A percentile compares a stretch with the other conserved stretches of the same genome.
phyloP scores from a whole-genome alignment of 805 yeast species.

The Lachancea kluyveri region DNA sequence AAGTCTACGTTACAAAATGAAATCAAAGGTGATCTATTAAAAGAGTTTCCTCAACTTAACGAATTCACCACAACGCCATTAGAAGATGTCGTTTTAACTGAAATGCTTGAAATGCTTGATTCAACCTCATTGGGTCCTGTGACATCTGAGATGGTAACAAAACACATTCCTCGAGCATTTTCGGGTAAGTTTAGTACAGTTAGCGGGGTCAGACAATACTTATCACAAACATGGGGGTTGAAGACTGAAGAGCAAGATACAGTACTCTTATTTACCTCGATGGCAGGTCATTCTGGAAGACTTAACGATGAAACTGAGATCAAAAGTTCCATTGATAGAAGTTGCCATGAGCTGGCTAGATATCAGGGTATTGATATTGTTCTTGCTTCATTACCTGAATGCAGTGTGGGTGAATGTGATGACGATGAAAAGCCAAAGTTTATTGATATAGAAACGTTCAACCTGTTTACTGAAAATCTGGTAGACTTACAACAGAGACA shows the following conservation, averaged over 20 bases:
- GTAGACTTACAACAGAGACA: slow-evolving; percentile 19
- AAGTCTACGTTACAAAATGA: slow-evolving; percentile 57
- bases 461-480: slow-evolving; percentile 34
- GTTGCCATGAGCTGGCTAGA: slow-evolving; percentile 10
- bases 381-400: too few relatives aligned
- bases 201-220: slow-evolving; percentile 7
- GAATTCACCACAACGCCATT: too few relatives aligned
- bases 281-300: slow-evolving; percentile 4
- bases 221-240: slow-evolving; percentile 9
- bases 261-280: slow-evolving; percentile 10
- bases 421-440: slow-evolving; percentile 97
- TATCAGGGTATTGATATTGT: slow-evolving; percentile 77
- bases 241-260: too few relatives aligned
- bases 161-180: slow-evolving; percentile 8
- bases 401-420: slow-evolving; percentile 88
- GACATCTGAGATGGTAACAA: slow-evolving; percentile 8
- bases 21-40: slow-evolving; percentile 11
- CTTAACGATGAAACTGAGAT: slow-evolving; percentile 5
- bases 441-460: slow-evolving; percentile 83
- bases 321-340: slow-evolving; percentile 7
- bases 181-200: slow-evolving; percentile 7
- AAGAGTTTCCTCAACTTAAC: slow-evolving; percentile 8
- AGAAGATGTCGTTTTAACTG: too few relatives aligned
- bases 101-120: slow-evolving; percentile 4
- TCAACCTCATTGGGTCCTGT: slow-evolving; percentile 8